Evolutionary conservation across 495 filamentous ascomycete genomes (phyloP).

Genomic region (Xylaria telfairii): DNA sequence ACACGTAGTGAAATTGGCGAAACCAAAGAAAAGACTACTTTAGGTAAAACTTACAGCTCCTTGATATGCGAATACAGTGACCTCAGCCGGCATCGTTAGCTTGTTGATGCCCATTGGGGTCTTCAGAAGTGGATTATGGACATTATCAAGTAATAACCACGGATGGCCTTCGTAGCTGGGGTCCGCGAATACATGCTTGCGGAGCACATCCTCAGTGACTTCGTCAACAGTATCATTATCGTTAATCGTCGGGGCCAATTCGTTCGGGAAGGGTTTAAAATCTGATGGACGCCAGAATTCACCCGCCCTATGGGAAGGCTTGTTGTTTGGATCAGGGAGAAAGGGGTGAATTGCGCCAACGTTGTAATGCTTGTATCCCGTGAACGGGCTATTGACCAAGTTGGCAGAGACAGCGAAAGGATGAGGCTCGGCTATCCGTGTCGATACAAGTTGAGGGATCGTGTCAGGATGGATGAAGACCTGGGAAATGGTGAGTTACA

Average conservation of each 20-base stretch:
- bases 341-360: constrained; percentile 54
- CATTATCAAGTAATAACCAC: constrained; percentile 48
- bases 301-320: constrained; percentile 31
- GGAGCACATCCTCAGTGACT: constrained; percentile 27
- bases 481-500: constrained; percentile 28
- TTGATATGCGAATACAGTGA: constrained; percentile 15
- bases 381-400: constrained; percentile 55
- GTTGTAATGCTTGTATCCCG: constrained; percentile 53
- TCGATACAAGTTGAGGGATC: constrained; percentile 60
- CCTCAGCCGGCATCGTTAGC: constrained; percentile 20
- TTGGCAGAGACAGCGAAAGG: constrained; percentile 60
- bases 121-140: constrained; percentile 42
- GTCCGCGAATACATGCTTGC: constrained; percentile 34
- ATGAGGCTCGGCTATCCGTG: constrained; percentile 55
- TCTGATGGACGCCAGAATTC: constrained; percentile 40
- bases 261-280: constrained; percentile 23
- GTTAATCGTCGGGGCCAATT: constrained; percentile 26
- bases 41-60: constrained; percentile 6
- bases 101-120: constrained; percentile 46
- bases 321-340: constrained; percentile 45
- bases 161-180: constrained; percentile 48
- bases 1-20: neutral
- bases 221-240: constrained; percentile 20
- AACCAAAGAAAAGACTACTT: neutral
- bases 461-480: constrained; percentile 60